Base-by-base conservation (phyloP, 805 yeast genomes). In the Jamesozyma rosinii region DNA sequence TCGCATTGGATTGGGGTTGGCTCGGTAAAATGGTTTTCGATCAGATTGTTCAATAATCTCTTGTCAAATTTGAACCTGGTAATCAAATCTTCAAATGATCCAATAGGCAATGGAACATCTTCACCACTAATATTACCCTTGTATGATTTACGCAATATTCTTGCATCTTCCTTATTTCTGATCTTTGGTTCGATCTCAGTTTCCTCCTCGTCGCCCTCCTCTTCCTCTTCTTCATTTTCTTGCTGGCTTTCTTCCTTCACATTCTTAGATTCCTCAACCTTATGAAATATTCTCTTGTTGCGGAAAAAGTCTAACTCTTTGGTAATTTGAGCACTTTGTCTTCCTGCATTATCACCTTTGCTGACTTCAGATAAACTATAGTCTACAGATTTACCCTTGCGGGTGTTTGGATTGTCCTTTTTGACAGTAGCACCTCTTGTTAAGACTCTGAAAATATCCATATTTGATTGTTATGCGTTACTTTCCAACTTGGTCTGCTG, bases 1-100 rank as follows among this genome's bases (percentile, higher is more conserved):
- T 92, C 97, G 48, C 87, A 76, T 65, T 92, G 99, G 53, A 92
- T 85, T 3, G 97, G 81, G 0, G 98, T 90, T 5, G 98, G 97
- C 48, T 79, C 84, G 1, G 79, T 74, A 57, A 89, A 89, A 41
- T 79, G 83, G 37, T 81, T 75, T 10, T 76, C 75, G 18, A 80
- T 68, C 47, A 90, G 65, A 55, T 88, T 89, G 22, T 70, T 63
- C 30, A 82, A 63, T 33, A 69, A 49, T 18, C 66, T 62, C 46
- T 68, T 69, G 55, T 82, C 79, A 29, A 92, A 65, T 35, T 77
- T 69, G 63, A 81, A 88, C 43, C 95, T 70, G 1, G 75, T 63
- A 2, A 76, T 71, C 44, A 92, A 69, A 59, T 90, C 96, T 49
- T 81, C 81, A 60, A 92, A 92, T 1, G 95, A 81, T 1, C 88